Base-by-base conservation (phyloP, 164 flowering plant genomes). In the Kalanchoe fedtschenkoi region DNA sequence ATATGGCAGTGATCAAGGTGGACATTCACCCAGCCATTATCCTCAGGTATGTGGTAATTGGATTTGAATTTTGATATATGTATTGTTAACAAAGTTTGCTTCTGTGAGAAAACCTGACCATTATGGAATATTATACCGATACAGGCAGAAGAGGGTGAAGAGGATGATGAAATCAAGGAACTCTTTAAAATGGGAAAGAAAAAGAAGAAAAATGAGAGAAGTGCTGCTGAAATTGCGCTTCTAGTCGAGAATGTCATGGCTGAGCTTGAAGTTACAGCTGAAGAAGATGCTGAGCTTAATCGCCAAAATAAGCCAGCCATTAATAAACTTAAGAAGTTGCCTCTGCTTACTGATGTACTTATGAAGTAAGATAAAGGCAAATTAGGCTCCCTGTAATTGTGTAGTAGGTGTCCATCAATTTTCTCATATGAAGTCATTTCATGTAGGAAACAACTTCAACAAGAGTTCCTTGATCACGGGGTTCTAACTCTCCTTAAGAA, bases 221-320 rank as follows among this genome's bases (percentile, higher is more conserved):
- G 85, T 78, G 84, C 93, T 62, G 93, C 85, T 26, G 99, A 95
- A 71, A 81, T 91, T 68, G 91, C 93, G 44, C 61, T 84, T 70
- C 72, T 85, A 2, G 97, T 95, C 42, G 99, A 95, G 76, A 81
- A 80, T 58, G 80, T 89, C 35, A 91, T 95, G 91, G 99, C 97
- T 24, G 95, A 89, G 74, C 91, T 95, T 57, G 99, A 95, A 77
- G 85, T 91, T 47, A 79, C 87, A 3, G 96, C 91, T 60, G 99
- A 95, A 80, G 96, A 83, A 75, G 99, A 95, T 76, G 91, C 91
- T 3, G 85, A 80, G 11, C 76, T 95, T 29, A 95, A 95, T 72
- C 75, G 85, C 59, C 84, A 84, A 71, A 79, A 79, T 13, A 85
- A 83, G 73, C 99, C 97, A 66, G 99, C 99, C 5, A 69, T 95